Percentiles rank a stretch among this genome's conserved stretches.
Conservation (phyloP, 192 early-diverging fungal species). For the Podila verticillata region DNA sequence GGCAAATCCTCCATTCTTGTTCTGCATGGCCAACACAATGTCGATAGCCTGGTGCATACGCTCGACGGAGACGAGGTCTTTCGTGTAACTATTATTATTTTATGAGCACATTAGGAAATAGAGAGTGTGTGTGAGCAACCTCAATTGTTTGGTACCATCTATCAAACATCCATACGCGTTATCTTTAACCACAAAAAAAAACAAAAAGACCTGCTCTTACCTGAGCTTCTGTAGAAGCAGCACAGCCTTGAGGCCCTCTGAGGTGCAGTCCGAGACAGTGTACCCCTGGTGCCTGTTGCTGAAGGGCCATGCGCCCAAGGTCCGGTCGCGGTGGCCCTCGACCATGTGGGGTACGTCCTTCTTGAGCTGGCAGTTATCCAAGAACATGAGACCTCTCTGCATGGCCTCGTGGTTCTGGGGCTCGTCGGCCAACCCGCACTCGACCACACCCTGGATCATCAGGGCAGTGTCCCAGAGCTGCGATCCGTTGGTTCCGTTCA, state of each 20-base stretch:
- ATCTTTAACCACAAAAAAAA: constrained; percentile 1
- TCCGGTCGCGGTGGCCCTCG: constrained; percentile 81
- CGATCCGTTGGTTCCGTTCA: constrained; percentile 96
- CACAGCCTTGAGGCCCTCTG: constrained; percentile 90
- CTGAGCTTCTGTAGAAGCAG: constrained; percentile 75
- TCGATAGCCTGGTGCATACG: constrained; percentile 90
- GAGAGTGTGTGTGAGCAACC: not conserved
- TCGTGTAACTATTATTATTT: constrained; percentile 32
- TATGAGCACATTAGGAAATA: not conserved
- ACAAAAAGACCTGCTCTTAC: constrained; percentile 28
- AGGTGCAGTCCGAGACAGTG: constrained; percentile 95
- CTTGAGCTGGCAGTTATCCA: constrained; percentile 90
- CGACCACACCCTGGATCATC: constrained; percentile 84
- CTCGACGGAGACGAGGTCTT: constrained; percentile 70
- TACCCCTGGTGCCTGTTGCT: constrained; percentile 93
- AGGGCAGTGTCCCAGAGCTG: constrained; percentile 98
- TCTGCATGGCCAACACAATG: constrained; percentile 93
- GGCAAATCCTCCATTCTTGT: constrained; percentile 91
- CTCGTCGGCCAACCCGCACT: constrained; percentile 78
- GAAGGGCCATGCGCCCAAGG: constrained; percentile 97
- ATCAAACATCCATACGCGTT: not conserved
- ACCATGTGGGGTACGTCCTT: constrained; percentile 72
- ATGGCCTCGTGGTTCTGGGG: constrained; percentile 74
- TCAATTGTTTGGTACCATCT: not conserved
- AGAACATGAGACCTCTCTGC: constrained; percentile 77